phyloP scores from a whole-genome alignment of 2,329 filamentous ascomycete species.

The Aspergillus piperis region DNA sequence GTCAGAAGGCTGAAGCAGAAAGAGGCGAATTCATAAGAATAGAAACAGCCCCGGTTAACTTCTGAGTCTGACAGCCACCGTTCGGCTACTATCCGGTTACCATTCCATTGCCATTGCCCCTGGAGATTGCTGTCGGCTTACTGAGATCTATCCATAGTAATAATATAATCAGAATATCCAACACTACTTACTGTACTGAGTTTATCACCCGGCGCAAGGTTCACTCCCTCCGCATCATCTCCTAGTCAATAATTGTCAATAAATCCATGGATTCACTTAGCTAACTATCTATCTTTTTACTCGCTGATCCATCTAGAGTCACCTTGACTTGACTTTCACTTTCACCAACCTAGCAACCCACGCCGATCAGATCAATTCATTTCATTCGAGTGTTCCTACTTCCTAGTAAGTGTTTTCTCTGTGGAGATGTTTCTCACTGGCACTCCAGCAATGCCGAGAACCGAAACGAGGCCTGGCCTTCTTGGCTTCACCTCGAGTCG shows the following conservation, averaged over 20 bases:
- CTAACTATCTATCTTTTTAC: not conserved
- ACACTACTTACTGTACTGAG: no score
- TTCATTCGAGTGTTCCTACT: not conserved
- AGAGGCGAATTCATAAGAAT: not conserved
- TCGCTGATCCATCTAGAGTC: not conserved
- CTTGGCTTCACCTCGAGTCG: not conserved
- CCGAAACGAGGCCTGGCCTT: not conserved
- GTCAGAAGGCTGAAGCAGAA: not conserved
- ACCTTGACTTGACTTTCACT: not conserved
- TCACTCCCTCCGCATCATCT: not conserved
- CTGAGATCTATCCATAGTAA: no score
- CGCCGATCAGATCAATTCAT: not conserved
- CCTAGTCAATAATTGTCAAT: constrained; percentile 8
- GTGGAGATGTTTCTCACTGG: not conserved
- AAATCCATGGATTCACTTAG: not conserved
- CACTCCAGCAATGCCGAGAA: not conserved
- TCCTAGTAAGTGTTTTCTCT: not conserved
- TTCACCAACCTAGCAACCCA: not conserved
- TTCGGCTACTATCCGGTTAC: not conserved
- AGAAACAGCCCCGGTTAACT: not conserved
- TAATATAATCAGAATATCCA: no score
- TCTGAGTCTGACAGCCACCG: not conserved
- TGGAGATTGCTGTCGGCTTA: not conserved
- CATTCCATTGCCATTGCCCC: not conserved
- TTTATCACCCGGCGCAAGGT: not conserved